Conservation (phyloP, 225 moss, liverwort and hornwort species). For the Marchantia polymorpha region DNA sequence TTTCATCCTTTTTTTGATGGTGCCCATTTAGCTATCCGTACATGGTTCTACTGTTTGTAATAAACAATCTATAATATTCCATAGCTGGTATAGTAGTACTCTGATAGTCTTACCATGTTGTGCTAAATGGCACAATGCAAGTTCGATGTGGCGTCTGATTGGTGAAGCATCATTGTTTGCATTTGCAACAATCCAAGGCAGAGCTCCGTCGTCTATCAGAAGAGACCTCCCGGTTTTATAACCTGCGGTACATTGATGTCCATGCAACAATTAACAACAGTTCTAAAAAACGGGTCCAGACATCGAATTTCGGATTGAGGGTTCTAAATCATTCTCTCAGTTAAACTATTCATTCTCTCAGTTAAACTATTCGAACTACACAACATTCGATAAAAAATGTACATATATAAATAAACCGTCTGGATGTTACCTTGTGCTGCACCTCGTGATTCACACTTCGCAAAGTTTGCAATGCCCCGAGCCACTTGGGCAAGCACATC, state of each 20-base stretch:
- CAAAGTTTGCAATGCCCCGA: constrained; percentile 91
- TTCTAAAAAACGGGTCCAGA: not conserved
- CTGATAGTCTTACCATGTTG: constrained; percentile 66
- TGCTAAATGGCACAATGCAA: constrained; percentile 87
- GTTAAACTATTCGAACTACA: not conserved
- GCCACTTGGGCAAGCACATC: constrained; percentile 96
- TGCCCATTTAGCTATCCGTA: constrained; percentile 8
- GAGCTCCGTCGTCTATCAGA: constrained; percentile 86
- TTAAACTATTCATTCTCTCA: not conserved
- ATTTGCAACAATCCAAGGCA: constrained; percentile 96
- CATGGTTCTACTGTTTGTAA: constrained; percentile 13
- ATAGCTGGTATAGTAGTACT: constrained; percentile 16
- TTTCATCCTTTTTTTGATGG: not conserved
- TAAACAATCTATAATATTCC: constrained; percentile 20
- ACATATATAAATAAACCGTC: no score
- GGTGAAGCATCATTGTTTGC: constrained; percentile 95
- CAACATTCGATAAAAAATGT: not conserved
- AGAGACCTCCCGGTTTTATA: constrained; percentile 84
- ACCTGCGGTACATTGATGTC: constrained; percentile 42
- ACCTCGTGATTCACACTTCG: constrained; percentile 92
- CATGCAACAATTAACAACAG: no score
- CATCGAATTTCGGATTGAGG: not conserved
- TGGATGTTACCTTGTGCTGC: constrained; percentile 70
- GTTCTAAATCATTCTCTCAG: not conserved
- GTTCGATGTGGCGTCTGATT: constrained; percentile 87